Conservation (phyloP, 805 yeast genomes). For the Barnettozyma californica region DNA sequence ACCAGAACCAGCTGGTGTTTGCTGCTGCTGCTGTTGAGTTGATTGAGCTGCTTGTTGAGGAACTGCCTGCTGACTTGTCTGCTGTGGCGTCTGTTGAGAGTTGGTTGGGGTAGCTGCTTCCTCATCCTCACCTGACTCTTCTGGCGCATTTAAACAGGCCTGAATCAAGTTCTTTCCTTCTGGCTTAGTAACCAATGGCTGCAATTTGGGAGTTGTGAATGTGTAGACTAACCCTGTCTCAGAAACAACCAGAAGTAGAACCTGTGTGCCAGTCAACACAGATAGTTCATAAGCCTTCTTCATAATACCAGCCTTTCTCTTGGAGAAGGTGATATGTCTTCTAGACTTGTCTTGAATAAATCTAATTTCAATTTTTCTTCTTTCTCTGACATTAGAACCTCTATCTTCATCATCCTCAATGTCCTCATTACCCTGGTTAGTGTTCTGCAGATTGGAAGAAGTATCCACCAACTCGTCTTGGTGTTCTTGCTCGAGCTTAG, state of each 20-base stretch:
- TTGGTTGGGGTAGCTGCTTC: conserved; percentile 33
- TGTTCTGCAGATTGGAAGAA: conserved; percentile 8
- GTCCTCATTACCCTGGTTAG: conserved; percentile 19
- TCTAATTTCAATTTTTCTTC: conserved; percentile 93
- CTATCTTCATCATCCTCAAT: conserved; percentile 47
- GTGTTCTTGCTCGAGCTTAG: conserved; percentile 19
- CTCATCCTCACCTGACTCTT: conserved; percentile 49
- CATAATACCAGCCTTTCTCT: conserved; percentile 98
- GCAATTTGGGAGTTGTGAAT: conserved; percentile 97
- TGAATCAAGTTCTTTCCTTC: conserved; percentile 97
- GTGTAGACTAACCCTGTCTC: conserved; percentile 99
- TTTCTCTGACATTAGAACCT: conserved; percentile 42
- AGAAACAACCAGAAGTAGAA: conserved; percentile 85
- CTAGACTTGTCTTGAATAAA: conserved; percentile 97
- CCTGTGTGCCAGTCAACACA: conserved; percentile 96
- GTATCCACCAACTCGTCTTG: conserved; percentile 22
- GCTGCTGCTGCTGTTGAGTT: conserved; percentile 17
- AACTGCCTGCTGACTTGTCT: conserved; percentile 12
- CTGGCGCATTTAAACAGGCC: conserved; percentile 96
- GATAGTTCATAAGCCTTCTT: conserved; percentile 98
- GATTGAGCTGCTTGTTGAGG: conserved; percentile 22
- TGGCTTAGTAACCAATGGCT: conserved; percentile 93
- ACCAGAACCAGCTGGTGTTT: conserved; percentile 24
- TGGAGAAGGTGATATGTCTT: conserved; percentile 95
- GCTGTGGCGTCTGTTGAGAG: conserved; percentile 25